Evolutionary conservation across 805 yeast species (phyloP).

Genomic region (Lipomyces sp.): DNA sequence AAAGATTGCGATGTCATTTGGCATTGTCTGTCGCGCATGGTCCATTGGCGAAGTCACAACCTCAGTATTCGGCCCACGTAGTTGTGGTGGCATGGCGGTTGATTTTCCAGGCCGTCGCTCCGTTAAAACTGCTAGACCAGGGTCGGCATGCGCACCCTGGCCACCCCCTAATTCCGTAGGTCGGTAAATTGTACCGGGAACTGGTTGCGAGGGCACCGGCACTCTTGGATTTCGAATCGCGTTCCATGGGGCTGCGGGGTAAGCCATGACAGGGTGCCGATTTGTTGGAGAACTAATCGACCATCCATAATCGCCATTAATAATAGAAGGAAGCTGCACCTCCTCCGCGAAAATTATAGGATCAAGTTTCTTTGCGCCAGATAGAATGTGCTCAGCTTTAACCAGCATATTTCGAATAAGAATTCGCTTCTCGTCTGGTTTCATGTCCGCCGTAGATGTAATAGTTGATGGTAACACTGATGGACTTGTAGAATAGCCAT

Average conservation of each 20-base stretch:
- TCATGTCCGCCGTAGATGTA: not conserved
- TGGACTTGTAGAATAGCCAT: not conserved
- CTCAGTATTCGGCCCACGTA: not conserved
- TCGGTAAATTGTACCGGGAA: not conserved
- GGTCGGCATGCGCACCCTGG: not conserved
- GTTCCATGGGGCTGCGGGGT: not conserved
- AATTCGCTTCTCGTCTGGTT: not conserved
- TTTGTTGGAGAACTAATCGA: not conserved
- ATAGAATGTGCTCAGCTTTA: not conserved
- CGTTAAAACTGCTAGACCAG: not conserved
- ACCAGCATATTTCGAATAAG: not conserved
- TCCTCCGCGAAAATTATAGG: constrained; percentile 19
- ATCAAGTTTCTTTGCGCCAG: constrained; percentile 11
- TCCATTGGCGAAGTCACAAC: not conserved
- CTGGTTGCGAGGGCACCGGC: not conserved
- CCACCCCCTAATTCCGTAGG: not conserved
- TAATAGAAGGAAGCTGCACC: constrained; percentile 10
- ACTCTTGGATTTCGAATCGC: not conserved
- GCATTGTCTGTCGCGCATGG: not conserved
- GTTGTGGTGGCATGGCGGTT: not conserved
- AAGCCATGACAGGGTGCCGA: not conserved
- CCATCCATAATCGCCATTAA: constrained; percentile 14
- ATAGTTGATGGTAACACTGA: not conserved
- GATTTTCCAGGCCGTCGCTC: not conserved
- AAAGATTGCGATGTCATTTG: not conserved